These are phyloP conservation scores for Tylopilus sp. DNA, from an alignment of 768 basidiomycete genomes.

Conservation along the genomic window DNA sequence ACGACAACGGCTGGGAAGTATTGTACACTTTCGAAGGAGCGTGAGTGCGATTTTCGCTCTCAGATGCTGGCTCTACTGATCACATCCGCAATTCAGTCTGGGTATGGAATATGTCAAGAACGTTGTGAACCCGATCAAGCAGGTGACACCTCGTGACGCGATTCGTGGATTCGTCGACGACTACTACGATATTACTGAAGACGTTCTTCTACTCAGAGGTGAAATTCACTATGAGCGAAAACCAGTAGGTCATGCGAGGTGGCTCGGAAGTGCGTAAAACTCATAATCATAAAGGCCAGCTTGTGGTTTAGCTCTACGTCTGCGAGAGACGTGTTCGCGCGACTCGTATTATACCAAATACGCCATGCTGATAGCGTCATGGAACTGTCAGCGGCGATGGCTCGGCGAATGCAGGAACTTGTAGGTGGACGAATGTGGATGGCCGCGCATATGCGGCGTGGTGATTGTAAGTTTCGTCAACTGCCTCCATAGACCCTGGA, in stretches of 20 bases:
- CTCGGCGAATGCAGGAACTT: constrained; percentile 29
- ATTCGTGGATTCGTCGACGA: constrained; percentile 42
- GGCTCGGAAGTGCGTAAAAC: background rate
- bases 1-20: constrained; percentile 35
- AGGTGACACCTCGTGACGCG: constrained; percentile 34
- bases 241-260: constrained; percentile 27
- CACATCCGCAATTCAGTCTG: constrained; percentile 25
- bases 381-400: constrained; percentile 31
- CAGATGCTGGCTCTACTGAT: constrained; percentile 5
- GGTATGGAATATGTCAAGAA: constrained; percentile 44
- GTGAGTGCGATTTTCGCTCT: constrained; percentile 24
- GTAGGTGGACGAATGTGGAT: constrained; percentile 38
- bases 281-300: constrained; percentile 26
- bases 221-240: constrained; percentile 41
- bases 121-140: constrained; percentile 36
- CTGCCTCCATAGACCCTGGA: no score
- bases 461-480: constrained; percentile 34
- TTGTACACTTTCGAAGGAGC: constrained; percentile 39
- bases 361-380: constrained; percentile 27
- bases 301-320: constrained; percentile 32
- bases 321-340: constrained; percentile 32
- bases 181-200: constrained; percentile 31
- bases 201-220: constrained; percentile 40
- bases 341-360: constrained; percentile 31
- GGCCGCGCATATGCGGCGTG: constrained; percentile 43